Conservation (phyloP, 441 rosid species). For the Flueggea neowawraea region DNA sequence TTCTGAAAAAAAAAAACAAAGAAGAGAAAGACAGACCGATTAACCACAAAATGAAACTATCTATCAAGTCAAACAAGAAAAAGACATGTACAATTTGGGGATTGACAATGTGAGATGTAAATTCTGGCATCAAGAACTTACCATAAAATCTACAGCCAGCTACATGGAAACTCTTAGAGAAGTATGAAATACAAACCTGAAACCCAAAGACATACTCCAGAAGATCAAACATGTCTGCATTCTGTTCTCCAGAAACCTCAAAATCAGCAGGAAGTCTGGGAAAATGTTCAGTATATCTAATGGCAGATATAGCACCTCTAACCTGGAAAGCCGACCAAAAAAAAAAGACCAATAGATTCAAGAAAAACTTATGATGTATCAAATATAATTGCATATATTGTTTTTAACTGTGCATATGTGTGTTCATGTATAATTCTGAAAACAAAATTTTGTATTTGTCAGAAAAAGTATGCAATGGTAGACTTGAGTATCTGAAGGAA, state of each 20-base stretch:
- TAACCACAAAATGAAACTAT: not conserved
- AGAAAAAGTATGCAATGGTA: too few species aligned
- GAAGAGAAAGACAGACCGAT: not conserved
- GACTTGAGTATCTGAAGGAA: too few species aligned
- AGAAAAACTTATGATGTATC: not conserved
- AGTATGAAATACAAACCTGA: constrained; percentile 58
- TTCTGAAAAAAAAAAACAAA: constrained; percentile 49
- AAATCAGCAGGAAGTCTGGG: constrained; percentile 79
- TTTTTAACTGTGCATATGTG: not conserved
- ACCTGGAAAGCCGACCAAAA: constrained; percentile 48
- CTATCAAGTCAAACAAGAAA: not conserved
- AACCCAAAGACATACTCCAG: constrained; percentile 91
- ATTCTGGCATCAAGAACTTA: not conserved
- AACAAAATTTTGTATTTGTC: too few species aligned
- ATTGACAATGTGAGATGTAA: not conserved
- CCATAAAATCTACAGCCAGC: not conserved
- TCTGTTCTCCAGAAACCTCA: constrained; percentile 77
- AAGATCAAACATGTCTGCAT: constrained; percentile 94
- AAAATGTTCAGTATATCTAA: constrained; percentile 76
- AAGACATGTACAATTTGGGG: not conserved
- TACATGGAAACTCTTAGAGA: not conserved
- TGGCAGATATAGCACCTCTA: constrained; percentile 85
- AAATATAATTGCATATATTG: too few species aligned
- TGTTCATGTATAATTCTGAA: not conserved
- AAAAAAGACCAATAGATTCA: not conserved